These are phyloP conservation scores for Irpex sp. DNA, from an alignment of 1,284 basidiomycete genomes.

Conservation along the genomic window DNA sequence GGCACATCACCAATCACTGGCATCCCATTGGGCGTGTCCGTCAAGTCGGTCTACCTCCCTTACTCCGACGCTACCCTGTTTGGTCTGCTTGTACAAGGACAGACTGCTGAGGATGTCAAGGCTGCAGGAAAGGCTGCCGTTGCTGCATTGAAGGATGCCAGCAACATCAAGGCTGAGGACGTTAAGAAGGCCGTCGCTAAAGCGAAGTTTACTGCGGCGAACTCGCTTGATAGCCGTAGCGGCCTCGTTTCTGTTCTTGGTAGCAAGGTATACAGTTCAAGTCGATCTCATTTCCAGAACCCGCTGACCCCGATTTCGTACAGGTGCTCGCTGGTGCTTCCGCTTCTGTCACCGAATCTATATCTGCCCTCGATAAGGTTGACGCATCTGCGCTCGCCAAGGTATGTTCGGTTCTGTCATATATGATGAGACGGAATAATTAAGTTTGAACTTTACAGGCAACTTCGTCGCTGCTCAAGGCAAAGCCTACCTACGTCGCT, in stretches of 20 bases:
- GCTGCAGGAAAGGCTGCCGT: constrained; percentile 65
- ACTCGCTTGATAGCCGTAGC: constrained; percentile 64
- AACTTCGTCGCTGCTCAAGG: constrained; percentile 45
- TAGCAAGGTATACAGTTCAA: constrained; percentile 44
- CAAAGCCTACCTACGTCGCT: constrained; percentile 83
- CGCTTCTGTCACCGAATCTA: constrained; percentile 47
- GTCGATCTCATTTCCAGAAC: background rate
- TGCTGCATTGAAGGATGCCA: constrained; percentile 60
- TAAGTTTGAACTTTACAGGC: constrained; percentile 16
- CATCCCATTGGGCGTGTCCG: constrained; percentile 52
- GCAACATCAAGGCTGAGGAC: constrained; percentile 62
- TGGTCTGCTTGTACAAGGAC: constrained; percentile 72
- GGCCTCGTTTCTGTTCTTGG: constrained; percentile 64
- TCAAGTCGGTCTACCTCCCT: constrained; percentile 72
- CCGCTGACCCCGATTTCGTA: background rate
- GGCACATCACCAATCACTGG: constrained; percentile 66
- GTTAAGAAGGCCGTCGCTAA: constrained; percentile 81
- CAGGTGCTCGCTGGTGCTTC: constrained; percentile 60
- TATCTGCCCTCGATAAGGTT: constrained; percentile 62
- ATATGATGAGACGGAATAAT: background rate
- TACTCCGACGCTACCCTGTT: constrained; percentile 91
- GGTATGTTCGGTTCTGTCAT: constrained; percentile 36
- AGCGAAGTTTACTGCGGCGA: constrained; percentile 82
- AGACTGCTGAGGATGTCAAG: constrained; percentile 55
- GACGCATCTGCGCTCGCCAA: constrained; percentile 58